Conservation (phyloP, 2,329 filamentous ascomycete genomes). For the Cytospora paraplurivora region DNA sequence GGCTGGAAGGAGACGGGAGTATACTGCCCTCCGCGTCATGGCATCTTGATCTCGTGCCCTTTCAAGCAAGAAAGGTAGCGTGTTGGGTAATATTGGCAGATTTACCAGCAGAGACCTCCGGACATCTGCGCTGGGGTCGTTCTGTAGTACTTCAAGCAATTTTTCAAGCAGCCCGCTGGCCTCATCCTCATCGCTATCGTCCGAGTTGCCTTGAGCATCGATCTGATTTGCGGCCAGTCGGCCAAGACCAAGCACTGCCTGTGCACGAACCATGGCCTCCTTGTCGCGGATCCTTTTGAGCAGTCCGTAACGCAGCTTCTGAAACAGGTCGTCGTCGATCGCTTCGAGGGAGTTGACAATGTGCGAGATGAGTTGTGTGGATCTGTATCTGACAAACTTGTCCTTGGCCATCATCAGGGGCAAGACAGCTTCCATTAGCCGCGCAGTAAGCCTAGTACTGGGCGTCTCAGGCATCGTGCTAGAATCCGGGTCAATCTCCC, state of each 20-base stretch:
- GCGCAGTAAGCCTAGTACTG: constrained; percentile 74
- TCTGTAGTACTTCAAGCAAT: constrained; percentile 84
- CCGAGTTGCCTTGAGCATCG: constrained; percentile 69
- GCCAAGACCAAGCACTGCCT: constrained; percentile 89
- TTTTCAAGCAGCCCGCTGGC: constrained; percentile 75
- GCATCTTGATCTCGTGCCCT: constrained; percentile 87
- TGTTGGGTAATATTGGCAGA: constrained; percentile 80
- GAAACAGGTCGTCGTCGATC: constrained; percentile 89
- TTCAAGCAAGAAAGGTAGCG: constrained; percentile 85
- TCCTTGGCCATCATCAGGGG: constrained; percentile 85
- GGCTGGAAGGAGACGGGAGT: constrained; percentile 81
- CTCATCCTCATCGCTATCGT: constrained; percentile 69
- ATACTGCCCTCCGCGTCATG: constrained; percentile 80
- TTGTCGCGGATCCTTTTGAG: constrained; percentile 90
- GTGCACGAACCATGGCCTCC: constrained; percentile 86
- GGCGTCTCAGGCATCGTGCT: constrained; percentile 80
- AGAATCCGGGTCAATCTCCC: constrained; percentile 67
- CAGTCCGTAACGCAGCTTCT: constrained; percentile 75
- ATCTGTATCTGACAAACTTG: constrained; percentile 86
- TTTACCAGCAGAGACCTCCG: constrained; percentile 86
- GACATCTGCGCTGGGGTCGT: constrained; percentile 93
- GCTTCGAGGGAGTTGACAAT: constrained; percentile 90
- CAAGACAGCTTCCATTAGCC: constrained; percentile 72
- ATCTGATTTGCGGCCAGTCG: constrained; percentile 78
- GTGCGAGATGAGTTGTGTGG: constrained; percentile 87